Evolutionary conservation across 1,284 basidiomycete species (phyloP), one percentile per base, ranked within the genome.

Genomic region (Puccinia horiana): DNA sequence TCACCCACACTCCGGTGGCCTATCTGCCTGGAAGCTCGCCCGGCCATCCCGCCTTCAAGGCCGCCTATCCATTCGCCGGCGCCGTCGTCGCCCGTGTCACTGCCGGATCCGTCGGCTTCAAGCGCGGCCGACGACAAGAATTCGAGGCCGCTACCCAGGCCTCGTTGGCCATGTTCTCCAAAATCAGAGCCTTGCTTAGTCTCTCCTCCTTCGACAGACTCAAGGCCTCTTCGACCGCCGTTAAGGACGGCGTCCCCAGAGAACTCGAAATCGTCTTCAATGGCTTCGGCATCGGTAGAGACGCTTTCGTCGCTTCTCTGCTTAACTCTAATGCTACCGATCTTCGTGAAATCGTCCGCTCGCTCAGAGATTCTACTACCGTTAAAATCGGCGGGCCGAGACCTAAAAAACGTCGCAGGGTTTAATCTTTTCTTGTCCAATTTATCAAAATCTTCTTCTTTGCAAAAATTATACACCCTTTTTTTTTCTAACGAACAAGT

Each of bases 261-360:
- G 80, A 81, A 81, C 37, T 81, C 20, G 80, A 81, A 56, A 75
- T 81, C 23, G 80, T 81, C 37, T 81, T 81, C 47, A 69, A 81
- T 52, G 80, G 80, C 20, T 81, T 81, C 56, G 80, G 80, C 29
- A 44, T 74, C 20, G 80, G 80, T 23, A 63, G 80, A 49, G 80
- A 81, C 35, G 80, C 80, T 12, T 81, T 81, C 63, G 18, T 75
- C 1, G 69, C 80, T 29, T 74, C 56, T 20, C 42, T 81, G 1
- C 40, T 81, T 20, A 73, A 72, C 47, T 56, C 72, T 40, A 56
- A 74, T 29, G 70, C 69, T 23, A 63, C 54, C 8, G 80, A 72
- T 58, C 54, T 81, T 18, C 23, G 72, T 14, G 80, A 81, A 67
- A 32, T 81, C 26, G 70, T 81, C 32, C 26, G 80, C 32, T 65